Evolutionary conservation across 441 rosid genomes (phyloP).

Genomic region (Eugenia klotzschiana): DNA sequence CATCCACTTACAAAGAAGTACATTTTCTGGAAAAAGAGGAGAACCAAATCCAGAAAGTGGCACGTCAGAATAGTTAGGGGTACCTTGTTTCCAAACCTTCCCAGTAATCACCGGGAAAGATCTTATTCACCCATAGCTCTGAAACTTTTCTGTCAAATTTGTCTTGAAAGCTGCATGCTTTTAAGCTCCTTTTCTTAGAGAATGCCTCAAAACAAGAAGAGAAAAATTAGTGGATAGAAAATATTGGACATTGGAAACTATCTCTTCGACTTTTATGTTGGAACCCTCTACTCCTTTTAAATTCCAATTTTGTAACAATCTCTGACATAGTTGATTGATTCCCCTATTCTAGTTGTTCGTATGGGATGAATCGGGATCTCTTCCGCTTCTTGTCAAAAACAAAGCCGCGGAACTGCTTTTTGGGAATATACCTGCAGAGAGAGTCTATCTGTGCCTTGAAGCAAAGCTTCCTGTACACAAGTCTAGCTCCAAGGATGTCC

Average conservation of each 20-base stretch:
- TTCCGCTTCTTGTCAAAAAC: conserved; percentile 39
- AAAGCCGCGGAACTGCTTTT: conserved; percentile 44
- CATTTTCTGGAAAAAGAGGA: neutral
- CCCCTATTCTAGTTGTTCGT: conserved; percentile 29
- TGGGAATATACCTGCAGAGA: conserved; percentile 40
- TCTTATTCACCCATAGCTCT: neutral
- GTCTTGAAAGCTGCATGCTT: neutral
- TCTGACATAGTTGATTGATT: neutral
- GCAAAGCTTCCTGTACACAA: neutral
- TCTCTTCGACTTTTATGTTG: neutral
- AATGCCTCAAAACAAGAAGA: neutral
- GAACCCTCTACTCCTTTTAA: neutral
- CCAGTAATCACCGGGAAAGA: neutral
- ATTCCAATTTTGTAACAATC: neutral
- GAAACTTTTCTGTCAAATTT: neutral
- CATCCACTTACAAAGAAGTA: neutral
- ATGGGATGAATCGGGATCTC: conserved; percentile 40
- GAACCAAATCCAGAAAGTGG: neutral
- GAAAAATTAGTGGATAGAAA: neutral
- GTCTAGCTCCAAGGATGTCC: neutral
- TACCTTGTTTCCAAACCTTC: neutral
- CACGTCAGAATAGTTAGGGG: neutral
- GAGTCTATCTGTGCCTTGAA: conserved; percentile 12
- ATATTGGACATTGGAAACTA: neutral
- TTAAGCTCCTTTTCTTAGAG: neutral